Conservation (phyloP, 805 yeast genomes). For the Ogataea methanolica region DNA sequence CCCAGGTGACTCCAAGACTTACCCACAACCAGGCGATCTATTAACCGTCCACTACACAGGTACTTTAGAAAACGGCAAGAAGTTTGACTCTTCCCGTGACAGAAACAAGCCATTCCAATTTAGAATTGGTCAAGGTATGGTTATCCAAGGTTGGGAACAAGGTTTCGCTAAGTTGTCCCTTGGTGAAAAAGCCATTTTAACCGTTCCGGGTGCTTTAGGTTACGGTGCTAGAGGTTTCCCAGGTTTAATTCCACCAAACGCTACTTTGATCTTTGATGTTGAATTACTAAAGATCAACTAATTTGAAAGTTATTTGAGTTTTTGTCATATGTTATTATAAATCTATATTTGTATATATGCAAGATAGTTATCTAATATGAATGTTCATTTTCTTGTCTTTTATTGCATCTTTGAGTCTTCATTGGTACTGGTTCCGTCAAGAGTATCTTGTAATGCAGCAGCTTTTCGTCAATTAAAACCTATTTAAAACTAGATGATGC, state of each 20-base stretch:
- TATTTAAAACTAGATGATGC: too few species aligned
- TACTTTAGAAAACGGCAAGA: slow-evolving; percentile 90
- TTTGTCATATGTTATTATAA: too few species aligned
- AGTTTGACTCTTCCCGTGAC: slow-evolving; percentile 92
- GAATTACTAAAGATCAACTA: slow-evolving; percentile 60
- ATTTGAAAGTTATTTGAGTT: not conserved
- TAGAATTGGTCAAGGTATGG: slow-evolving; percentile 92
- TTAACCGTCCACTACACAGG: slow-evolving; percentile 96
- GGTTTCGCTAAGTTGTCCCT: slow-evolving; percentile 89
- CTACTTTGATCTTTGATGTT: slow-evolving; percentile 84
- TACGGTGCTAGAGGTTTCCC: slow-evolving; percentile 96
- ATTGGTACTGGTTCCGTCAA: too few species aligned
- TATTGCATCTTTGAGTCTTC: not conserved
- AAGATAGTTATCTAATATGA: too few species aligned
- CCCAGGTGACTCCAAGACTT: slow-evolving; percentile 76
- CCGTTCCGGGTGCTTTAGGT: slow-evolving; percentile 90
- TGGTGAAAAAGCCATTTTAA: slow-evolving; percentile 89
- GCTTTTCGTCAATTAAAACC: too few species aligned
- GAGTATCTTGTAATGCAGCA: too few species aligned
- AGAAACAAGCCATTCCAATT: slow-evolving; percentile 95
- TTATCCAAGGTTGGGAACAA: slow-evolving; percentile 94
- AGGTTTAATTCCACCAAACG: slow-evolving; percentile 93
- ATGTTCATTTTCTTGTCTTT: not conserved
- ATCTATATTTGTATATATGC: too few species aligned
- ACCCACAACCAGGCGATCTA: slow-evolving; percentile 81